phyloP scores from a whole-genome alignment of 495 filamentous ascomycete species.

The Durotheca rogersii region DNA sequence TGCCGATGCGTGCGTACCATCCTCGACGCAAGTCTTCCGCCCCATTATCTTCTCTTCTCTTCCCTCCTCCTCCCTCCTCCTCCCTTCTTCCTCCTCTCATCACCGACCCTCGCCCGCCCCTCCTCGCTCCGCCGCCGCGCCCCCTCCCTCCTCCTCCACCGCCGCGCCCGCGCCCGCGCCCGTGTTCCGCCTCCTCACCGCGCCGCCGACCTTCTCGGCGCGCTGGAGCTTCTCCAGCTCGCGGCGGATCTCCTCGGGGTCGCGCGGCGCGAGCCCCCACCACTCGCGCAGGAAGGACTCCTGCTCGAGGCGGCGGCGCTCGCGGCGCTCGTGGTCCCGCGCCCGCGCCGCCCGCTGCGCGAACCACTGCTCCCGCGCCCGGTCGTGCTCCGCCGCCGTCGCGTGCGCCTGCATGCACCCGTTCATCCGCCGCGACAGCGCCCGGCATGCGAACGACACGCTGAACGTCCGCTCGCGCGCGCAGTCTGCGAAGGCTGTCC shows the following conservation, averaged over 20 bases:
- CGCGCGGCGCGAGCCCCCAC: slow-evolving; percentile 57
- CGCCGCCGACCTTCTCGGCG: slow-evolving; percentile 43
- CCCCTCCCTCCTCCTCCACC: slow-evolving; percentile 16
- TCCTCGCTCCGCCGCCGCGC: slow-evolving; percentile 4
- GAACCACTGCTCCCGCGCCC: slow-evolving; percentile 94
- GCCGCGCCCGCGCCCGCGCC: no score
- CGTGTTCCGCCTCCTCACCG: slow-evolving; percentile 25
- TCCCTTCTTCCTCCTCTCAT: neutral
- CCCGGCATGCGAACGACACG: slow-evolving; percentile 80
- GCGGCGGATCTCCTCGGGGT: slow-evolving; percentile 40
- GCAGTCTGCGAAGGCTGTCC: slow-evolving; percentile 83
- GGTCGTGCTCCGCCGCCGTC: slow-evolving; percentile 80
- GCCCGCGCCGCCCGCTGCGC: slow-evolving; percentile 65
- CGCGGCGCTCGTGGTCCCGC: slow-evolving; percentile 61
- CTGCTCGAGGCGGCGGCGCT: slow-evolving; percentile 54
- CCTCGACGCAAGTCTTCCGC: neutral
- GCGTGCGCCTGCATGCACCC: slow-evolving; percentile 85
- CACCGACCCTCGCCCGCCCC: slow-evolving; percentile 12
- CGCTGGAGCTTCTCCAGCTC: slow-evolving; percentile 43
- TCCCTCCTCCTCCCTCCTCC: neutral
- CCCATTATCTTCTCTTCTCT: neutral
- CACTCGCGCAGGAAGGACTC: slow-evolving; percentile 60
- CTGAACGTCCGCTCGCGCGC: slow-evolving; percentile 80
- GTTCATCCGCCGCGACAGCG: slow-evolving; percentile 82
- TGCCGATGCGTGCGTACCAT: neutral